These are phyloP conservation scores for Hordeum marinum DNA, from an alignment of 176 grass and related monocot genomes.

Conservation along the genomic window DNA sequence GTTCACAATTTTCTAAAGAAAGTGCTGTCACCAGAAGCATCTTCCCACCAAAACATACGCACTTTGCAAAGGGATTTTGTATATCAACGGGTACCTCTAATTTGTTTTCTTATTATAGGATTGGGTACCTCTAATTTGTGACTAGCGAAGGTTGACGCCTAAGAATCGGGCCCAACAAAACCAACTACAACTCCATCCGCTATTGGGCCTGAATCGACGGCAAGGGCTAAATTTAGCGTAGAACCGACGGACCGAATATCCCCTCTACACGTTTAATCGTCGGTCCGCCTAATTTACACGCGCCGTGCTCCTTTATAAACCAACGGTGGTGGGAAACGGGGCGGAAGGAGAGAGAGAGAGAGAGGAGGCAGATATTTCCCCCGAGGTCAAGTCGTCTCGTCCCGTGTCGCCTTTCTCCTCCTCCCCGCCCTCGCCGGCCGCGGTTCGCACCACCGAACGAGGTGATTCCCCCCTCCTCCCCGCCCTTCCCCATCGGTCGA, in stretches of 20 bases:
- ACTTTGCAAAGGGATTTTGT: no score
- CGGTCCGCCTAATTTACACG: background rate
- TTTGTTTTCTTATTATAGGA: no score
- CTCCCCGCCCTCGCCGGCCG: background rate
- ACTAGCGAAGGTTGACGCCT: background rate
- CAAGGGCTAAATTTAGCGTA: background rate
- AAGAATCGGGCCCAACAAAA: background rate
- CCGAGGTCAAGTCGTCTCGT: background rate
- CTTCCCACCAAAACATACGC: no score
- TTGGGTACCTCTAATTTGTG: no score
- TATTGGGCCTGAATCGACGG: background rate
- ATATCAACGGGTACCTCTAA: no score
- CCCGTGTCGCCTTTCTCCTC: background rate
- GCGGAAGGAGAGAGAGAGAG: background rate
- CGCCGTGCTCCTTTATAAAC: background rate
- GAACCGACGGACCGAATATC: background rate
- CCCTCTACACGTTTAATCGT: background rate
- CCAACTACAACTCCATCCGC: background rate
- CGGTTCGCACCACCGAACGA: slow-evolving; percentile 6
- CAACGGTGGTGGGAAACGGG: background rate
- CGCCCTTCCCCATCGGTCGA: background rate
- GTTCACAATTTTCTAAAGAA: no score
- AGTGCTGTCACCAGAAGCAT: no score
- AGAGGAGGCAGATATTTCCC: background rate
- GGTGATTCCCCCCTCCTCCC: background rate